Base-by-base conservation (phyloP, 225 moss, liverwort and hornwort genomes). In the Pleurozium schreberi region DNA sequence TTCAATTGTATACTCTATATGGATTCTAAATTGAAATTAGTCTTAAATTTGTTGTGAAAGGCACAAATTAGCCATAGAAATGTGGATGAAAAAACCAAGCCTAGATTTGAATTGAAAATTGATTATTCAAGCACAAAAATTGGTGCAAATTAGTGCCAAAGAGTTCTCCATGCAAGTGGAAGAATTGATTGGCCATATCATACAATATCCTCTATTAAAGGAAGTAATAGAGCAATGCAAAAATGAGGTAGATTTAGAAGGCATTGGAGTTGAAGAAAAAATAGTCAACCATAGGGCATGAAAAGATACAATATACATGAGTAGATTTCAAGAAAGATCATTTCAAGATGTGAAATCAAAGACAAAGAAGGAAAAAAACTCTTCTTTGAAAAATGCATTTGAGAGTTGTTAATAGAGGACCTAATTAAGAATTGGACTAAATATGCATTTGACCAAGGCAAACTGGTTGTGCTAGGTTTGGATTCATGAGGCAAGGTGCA, bases 131-230 rank as follows among this genome's bases (percentile, higher is more conserved):
- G 12, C 1, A n/a, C 22, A 68, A 66, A 21, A 38, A 38, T n/a
- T 68, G 12, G n/a, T 68, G 11, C 20, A 67, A 38, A 67, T 67
- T 38, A 22, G 12, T n/a, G 2, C 38, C n/a, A 68, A n/a, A n/a
- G 2, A 36, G 2, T 68, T 68, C 13, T 40, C 11, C 4, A 40
- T 40, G 13, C 6, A 23, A 40, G 2, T 69, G 0, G 5, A n/a
- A 11, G 22, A n/a, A 12, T 68, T 68, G 23, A n/a, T n/a, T n/a
- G n/a, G n/a, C 5, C 0, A 3, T 42, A 26, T 14, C 0, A 0
- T 26, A 15, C 8, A 42, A 70, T 3, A 26, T 14, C 2, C 8
- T 70, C 5, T 36, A 70, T 26, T 42, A 9, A 42, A 42, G 26
- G 8, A 40, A 13, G 40, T 53, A 18, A 11, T 49, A 1, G 1